phyloP scores from a whole-genome alignment of 2,329 filamentous ascomycete genomes.

The Hymenoscyphus occultus region DNA sequence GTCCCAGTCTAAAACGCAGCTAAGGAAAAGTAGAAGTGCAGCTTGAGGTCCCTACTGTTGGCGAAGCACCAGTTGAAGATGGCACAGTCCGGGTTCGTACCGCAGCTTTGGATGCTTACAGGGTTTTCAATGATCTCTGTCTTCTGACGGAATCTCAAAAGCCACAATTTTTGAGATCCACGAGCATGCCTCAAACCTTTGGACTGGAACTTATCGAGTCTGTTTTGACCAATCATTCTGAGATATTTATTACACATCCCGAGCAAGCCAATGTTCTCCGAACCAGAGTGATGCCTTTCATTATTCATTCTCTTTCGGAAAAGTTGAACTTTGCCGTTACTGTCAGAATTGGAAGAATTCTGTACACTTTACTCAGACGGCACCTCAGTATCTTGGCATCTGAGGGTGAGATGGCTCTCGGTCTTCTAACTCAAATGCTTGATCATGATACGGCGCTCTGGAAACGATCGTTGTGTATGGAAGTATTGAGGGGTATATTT shows the following conservation, averaged over 20 bases:
- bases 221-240: slow-evolving; percentile 79
- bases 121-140: slow-evolving; percentile 86
- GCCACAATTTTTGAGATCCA: slow-evolving; percentile 77
- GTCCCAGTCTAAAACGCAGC: not conserved
- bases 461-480: slow-evolving; percentile 89
- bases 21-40: slow-evolving; percentile 28
- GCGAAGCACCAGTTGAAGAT: slow-evolving; percentile 65
- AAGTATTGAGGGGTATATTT: slow-evolving; percentile 84
- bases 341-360: slow-evolving; percentile 75
- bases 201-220: slow-evolving; percentile 91
- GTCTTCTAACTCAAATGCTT: slow-evolving; percentile 77
- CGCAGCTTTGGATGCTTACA: slow-evolving; percentile 81
- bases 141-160: slow-evolving; percentile 81
- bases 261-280: slow-evolving; percentile 81
- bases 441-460: slow-evolving; percentile 82
- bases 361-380: slow-evolving; percentile 76
- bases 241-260: slow-evolving; percentile 71
- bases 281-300: slow-evolving; percentile 75
- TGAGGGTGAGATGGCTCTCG: slow-evolving; percentile 81
- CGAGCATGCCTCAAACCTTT: slow-evolving; percentile 75
- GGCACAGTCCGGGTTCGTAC: slow-evolving; percentile 65
- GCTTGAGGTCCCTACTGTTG: slow-evolving; percentile 55
- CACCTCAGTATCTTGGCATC: slow-evolving; percentile 71
- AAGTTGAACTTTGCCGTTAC: slow-evolving; percentile 77
- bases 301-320: slow-evolving; percentile 74